Evolutionary conservation across 371 early-diverging fungal species (phyloP), one percentile per base, ranked within the genome.

Genomic region (Mucor irregularis): DNA sequence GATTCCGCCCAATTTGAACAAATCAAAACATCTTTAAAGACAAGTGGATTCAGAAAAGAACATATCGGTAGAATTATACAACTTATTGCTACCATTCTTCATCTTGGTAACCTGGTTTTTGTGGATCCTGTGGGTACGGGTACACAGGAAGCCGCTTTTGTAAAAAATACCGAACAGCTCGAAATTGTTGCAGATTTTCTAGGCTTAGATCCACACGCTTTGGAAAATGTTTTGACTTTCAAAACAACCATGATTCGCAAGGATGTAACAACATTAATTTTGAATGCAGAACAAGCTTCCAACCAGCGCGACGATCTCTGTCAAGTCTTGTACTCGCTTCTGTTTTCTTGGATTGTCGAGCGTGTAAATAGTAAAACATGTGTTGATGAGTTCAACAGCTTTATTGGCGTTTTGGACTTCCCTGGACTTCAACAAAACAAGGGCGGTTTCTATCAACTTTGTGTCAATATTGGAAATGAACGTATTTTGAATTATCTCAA

Each of bases 261-360:
- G 46, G 96, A 95, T 55, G 71, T 94, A 25, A 94, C 91, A 56
- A 93, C 95, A 1, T 83, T 93, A 5, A 91, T 92, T 38, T 77
- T 97, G 24, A 88, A 94, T 64, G 76, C 85, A 7, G 84, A 86
- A 19, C 85, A 83, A 35, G 93, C 97, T 0, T 58, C 67, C 8
- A 48, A 56, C 2, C 95, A 94, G 66, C 80, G 95, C n/a, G 93
- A 95, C 62, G 76, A 78, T 1, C 76, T 97, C 4, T 91, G 92
- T 4, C 73, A 81, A 31, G 74, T 82, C 8, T 79, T 97, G 6
- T 96, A 95, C 66, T 84, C 87, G 8, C 80, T 94, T 11, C 64
- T 96, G 29, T 89, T 94, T 62, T 79, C 86, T 14, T 96, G 95
- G 91, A 63, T 98, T 19, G 84, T 95, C 16, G 97, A 96, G 62